A percentile compares a stretch with the other conserved stretches of the same genome.
phyloP scores from a whole-genome alignment of 345 rosid species.

The Stellera chamaejasme region DNA sequence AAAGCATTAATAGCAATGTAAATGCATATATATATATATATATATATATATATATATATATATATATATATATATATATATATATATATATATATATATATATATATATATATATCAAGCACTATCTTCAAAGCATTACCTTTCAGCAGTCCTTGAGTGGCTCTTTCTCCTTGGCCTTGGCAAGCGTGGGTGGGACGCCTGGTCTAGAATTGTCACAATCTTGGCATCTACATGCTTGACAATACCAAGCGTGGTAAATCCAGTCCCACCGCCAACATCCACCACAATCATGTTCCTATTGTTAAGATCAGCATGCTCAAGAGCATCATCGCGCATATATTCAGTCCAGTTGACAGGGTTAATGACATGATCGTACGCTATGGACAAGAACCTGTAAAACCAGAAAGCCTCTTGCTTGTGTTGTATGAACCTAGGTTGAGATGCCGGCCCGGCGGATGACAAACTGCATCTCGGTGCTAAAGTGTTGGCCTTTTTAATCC shows the following conservation, averaged over 20 bases:
- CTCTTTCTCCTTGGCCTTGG: constrained; percentile 88
- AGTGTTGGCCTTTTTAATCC: constrained; percentile 18
- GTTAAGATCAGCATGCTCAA: constrained; percentile 79
- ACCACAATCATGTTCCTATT: constrained; percentile 60
- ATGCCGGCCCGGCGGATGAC: constrained; percentile 68
- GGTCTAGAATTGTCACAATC: constrained; percentile 92
- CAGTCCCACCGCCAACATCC: constrained; percentile 96
- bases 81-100: too few relatives aligned
- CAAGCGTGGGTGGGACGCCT: constrained; percentile 99
- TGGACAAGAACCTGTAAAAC: constrained; percentile 92
- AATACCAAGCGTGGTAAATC: constrained; percentile 85
- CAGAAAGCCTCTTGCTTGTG: constrained; percentile 93
- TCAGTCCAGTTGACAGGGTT: constrained; percentile 90
- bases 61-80: too few relatives aligned
- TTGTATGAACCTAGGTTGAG: constrained; percentile 87
- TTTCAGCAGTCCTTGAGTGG: constrained; percentile 87
- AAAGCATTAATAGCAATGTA: too few relatives aligned
- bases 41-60: too few relatives aligned
- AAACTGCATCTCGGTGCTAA: constrained; percentile 45
- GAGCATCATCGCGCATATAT: constrained; percentile 91
- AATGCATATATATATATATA: too few relatives aligned
- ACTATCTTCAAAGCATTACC: too few relatives aligned
- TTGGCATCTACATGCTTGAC: constrained; percentile 88
- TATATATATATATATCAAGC: too few relatives aligned
- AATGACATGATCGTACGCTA: constrained; percentile 73